Evolutionary conservation across 2,329 filamentous ascomycete species (phyloP).

Genomic region (Graphilbum sp.): DNA sequence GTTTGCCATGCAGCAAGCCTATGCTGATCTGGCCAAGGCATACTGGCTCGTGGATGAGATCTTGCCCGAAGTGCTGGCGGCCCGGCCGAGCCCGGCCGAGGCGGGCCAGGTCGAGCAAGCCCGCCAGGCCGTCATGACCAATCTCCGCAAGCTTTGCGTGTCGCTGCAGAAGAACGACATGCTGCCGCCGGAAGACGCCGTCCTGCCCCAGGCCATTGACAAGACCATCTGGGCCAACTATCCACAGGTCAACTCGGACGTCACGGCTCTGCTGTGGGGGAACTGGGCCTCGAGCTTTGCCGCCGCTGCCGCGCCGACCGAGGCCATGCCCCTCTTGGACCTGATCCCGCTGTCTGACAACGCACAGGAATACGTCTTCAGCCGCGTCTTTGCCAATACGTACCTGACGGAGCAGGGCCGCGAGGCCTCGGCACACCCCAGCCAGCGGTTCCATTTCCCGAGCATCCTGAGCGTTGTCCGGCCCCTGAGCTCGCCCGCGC

Average conservation of each 20-base stretch:
- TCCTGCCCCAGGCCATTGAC: slow-evolving; percentile 63
- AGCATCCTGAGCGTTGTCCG: slow-evolving; percentile 64
- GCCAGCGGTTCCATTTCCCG: slow-evolving; percentile 49
- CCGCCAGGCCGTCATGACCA: slow-evolving; percentile 40
- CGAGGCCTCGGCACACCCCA: slow-evolving; percentile 24
- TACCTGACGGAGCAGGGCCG: slow-evolving; percentile 59
- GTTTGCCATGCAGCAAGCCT: slow-evolving; percentile 54
- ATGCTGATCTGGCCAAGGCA: slow-evolving; percentile 70
- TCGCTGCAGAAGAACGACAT: slow-evolving; percentile 78
- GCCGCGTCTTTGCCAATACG: slow-evolving; percentile 57
- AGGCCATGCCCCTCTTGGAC: slow-evolving; percentile 40
- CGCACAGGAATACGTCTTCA: slow-evolving; percentile 58
- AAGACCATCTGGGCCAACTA: slow-evolving; percentile 72
- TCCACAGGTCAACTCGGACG: slow-evolving; percentile 54
- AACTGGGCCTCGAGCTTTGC: slow-evolving; percentile 33
- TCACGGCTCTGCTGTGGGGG: slow-evolving; percentile 53
- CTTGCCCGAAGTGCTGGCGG: slow-evolving; percentile 30
- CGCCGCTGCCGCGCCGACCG: slow-evolving; percentile 28
- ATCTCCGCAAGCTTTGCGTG: slow-evolving; percentile 56
- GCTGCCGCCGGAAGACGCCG: slow-evolving; percentile 50
- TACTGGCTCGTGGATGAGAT: slow-evolving; percentile 59
- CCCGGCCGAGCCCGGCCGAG: slow-evolving; percentile 24
- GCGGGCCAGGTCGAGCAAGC: slow-evolving; percentile 31
- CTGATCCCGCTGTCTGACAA: slow-evolving; percentile 67
- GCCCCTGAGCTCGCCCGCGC: slow-evolving; percentile 48